Conservation (phyloP, 305 asterid genomes). For the Solanum hybrid region DNA sequence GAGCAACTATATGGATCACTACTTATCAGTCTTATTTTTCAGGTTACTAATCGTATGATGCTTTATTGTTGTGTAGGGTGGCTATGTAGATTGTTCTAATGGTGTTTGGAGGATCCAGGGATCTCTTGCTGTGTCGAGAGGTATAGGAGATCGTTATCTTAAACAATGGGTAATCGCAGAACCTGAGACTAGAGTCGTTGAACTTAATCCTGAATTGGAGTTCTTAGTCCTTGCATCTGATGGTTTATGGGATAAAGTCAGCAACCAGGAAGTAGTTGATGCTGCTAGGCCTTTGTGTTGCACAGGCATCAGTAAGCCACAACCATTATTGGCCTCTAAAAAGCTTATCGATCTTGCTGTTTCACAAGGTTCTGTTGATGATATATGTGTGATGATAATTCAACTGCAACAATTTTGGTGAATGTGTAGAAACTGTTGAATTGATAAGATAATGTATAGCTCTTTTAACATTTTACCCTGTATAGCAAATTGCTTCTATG, state of each 20-base stretch:
- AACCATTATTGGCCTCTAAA: constrained; percentile 41
- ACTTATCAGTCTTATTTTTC: not conserved
- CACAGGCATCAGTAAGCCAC: constrained; percentile 21
- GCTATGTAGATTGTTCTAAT: constrained; percentile 49
- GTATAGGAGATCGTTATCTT: constrained; percentile 72
- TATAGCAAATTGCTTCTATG: not conserved
- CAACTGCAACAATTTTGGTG: constrained; percentile 20
- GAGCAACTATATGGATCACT: constrained; percentile 8
- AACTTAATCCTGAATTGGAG: constrained; percentile 43
- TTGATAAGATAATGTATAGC: not conserved
- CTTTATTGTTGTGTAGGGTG: constrained; percentile 38
- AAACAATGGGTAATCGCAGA: constrained; percentile 75
- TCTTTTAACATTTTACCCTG: not conserved
- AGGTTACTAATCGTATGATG: not conserved
- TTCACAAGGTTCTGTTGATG: constrained; percentile 67
- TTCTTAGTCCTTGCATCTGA: constrained; percentile 81
- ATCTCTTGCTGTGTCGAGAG: constrained; percentile 72
- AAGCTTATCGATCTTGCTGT: constrained; percentile 54
- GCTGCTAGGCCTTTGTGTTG: constrained; percentile 42
- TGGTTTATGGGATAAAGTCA: constrained; percentile 88
- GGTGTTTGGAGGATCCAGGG: constrained; percentile 78
- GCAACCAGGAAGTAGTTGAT: constrained; percentile 76
- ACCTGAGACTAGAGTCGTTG: constrained; percentile 49
- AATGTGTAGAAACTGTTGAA: not conserved
- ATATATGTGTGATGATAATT: constrained; percentile 58